A percentile compares a stretch with the other conserved stretches of the same genome.
Conservation (phyloP, 257 asterid species). For the Voacanga thouarsii region DNA sequence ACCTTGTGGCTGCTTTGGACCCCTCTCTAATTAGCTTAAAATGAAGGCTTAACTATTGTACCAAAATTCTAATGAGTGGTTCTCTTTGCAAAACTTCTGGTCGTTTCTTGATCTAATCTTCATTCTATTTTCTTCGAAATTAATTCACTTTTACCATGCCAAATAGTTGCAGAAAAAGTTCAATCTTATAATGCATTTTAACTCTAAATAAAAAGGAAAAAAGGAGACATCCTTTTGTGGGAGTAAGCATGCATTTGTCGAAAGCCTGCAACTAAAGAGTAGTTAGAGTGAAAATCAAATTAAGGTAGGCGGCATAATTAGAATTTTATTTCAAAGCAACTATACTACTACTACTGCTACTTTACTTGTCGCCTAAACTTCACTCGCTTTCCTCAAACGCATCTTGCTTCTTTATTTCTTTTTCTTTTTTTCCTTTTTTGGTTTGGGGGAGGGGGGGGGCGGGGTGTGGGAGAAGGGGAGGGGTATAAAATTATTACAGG, state of each 20-base stretch:
- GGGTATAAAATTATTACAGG: no score
- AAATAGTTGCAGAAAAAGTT: no score
- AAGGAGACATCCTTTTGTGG: neutral
- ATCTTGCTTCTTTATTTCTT: neutral
- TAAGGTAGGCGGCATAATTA: neutral
- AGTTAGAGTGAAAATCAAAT: neutral
- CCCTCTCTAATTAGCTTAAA: neutral
- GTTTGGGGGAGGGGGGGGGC: no score
- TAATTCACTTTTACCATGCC: no score
- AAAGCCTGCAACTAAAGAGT: neutral
- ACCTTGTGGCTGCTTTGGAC: neutral
- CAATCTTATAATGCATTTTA: neutral
- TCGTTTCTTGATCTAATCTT: neutral
- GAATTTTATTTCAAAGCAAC: neutral
- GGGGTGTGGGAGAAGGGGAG: no score
- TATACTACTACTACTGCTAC: neutral
- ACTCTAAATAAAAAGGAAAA: neutral
- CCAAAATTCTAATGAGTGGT: neutral
- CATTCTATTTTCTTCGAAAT: neutral
- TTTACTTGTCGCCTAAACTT: slow-evolving; percentile 9
- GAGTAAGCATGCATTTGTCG: neutral
- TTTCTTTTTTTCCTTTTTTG: no score
- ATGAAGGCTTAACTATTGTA: neutral
- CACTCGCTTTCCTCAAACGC: slow-evolving; percentile 1
- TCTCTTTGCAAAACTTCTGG: neutral